phyloP scores from a whole-genome alignment of 2,329 filamentous ascomycete genomes.

The Claviceps pazoutovae region DNA sequence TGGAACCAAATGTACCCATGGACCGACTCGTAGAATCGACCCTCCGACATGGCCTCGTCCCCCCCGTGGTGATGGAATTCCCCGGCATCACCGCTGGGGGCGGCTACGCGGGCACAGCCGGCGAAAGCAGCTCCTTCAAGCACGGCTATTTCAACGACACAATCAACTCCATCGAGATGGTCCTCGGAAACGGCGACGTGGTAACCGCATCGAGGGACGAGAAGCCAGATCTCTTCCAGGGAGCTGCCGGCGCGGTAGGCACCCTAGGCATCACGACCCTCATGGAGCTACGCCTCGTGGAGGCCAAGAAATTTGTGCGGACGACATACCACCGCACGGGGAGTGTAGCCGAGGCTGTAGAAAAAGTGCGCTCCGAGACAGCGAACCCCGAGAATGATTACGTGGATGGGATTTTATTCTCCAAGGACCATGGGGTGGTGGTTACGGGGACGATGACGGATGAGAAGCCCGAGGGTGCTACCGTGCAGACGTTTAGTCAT shows the following conservation, averaged over 20 bases:
- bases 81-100: slow-evolving; percentile 63
- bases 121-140: slow-evolving; percentile 55
- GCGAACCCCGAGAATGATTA: slow-evolving; percentile 42
- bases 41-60: slow-evolving; percentile 49
- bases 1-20: slow-evolving; percentile 67
- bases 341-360: slow-evolving; percentile 33
- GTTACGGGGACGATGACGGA: slow-evolving; percentile 50
- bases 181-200: slow-evolving; percentile 52
- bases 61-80: slow-evolving; percentile 64
- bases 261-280: slow-evolving; percentile 55
- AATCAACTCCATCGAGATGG: slow-evolving; percentile 51
- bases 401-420: slow-evolving; percentile 59
- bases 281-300: slow-evolving; percentile 48
- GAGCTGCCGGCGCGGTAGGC: slow-evolving; percentile 53
- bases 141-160: slow-evolving; percentile 60
- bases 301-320: slow-evolving; percentile 47
- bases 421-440: slow-evolving; percentile 47
- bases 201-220: slow-evolving; percentile 33
- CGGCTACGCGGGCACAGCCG: slow-evolving; percentile 56
- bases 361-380: slow-evolving; percentile 34
- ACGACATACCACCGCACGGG: slow-evolving; percentile 44
- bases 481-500: slow-evolving; percentile 40
- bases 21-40: slow-evolving; percentile 54
- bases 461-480: slow-evolving; percentile 24
- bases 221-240: slow-evolving; percentile 45